Conservation (phyloP, 768 basidiomycete genomes). For the Pisolithus albus region DNA sequence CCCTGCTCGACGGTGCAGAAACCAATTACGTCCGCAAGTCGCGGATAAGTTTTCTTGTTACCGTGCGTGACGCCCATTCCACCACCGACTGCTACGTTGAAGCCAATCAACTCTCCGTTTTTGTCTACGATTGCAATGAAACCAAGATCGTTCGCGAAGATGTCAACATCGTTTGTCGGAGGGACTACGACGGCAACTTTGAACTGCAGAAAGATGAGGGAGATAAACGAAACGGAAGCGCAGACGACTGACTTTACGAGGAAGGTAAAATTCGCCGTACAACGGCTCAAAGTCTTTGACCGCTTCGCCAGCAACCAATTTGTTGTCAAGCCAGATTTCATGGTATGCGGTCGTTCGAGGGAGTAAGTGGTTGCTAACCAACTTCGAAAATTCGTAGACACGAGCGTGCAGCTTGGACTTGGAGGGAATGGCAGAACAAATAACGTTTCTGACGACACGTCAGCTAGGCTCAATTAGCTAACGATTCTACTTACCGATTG, state of each 20-base stretch:
- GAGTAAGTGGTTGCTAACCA: slow-evolving; percentile 77
- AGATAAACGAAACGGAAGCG: neutral
- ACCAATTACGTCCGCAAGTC: slow-evolving; percentile 79
- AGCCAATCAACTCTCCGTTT: slow-evolving; percentile 75
- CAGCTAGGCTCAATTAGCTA: slow-evolving; percentile 1
- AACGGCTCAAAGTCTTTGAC: slow-evolving; percentile 92
- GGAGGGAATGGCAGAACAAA: slow-evolving; percentile 86
- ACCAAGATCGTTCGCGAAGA: slow-evolving; percentile 93
- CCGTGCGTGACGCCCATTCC: slow-evolving; percentile 99
- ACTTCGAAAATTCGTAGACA: slow-evolving; percentile 79
- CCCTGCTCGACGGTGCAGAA: slow-evolving; percentile 91
- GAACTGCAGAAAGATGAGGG: slow-evolving; percentile 49
- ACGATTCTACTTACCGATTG: slow-evolving; percentile 54
- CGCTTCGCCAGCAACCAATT: slow-evolving; percentile 89
- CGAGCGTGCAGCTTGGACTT: slow-evolving; percentile 79
- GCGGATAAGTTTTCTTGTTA: slow-evolving; percentile 98
- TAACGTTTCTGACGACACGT: slow-evolving; percentile 59
- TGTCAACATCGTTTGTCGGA: slow-evolving; percentile 92
- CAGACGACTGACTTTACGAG: slow-evolving; percentile 67
- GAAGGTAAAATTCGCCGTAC: slow-evolving; percentile 97
- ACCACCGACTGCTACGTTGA: slow-evolving; percentile 91
- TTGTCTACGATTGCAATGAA: slow-evolving; percentile 89
- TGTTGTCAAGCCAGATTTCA: slow-evolving; percentile 99
- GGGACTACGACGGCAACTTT: slow-evolving; percentile 96
- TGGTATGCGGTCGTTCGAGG: slow-evolving; percentile 93